phyloP scores from a whole-genome alignment of 1,139 yeast genomes.

The Arxiozyma bovina region DNA sequence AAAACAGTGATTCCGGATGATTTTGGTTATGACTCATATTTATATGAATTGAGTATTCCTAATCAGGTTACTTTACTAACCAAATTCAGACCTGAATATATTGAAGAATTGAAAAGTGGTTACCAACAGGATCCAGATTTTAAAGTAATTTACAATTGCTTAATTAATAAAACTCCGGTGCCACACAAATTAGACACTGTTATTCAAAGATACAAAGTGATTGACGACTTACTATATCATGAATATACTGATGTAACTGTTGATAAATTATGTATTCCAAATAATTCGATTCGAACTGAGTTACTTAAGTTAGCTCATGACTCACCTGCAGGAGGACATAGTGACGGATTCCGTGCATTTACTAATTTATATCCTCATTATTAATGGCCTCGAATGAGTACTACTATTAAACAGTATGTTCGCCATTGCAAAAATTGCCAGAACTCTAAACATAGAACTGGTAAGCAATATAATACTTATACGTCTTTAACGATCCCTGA shows the following conservation, averaged over 20 bases:
- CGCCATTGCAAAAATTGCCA: background rate
- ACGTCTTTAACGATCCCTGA: background rate
- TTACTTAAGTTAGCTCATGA: background rate
- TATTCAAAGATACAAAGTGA: background rate
- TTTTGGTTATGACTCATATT: background rate
- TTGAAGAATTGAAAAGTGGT: background rate
- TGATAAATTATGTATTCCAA: too few species aligned
- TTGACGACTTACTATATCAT: background rate
- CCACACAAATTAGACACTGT: background rate
- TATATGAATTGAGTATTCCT: background rate
- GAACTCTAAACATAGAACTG: background rate
- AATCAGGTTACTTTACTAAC: background rate
- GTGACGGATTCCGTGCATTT: background rate
- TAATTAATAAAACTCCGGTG: too few species aligned
- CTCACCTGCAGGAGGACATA: background rate
- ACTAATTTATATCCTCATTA: background rate
- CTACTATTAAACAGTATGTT: background rate
- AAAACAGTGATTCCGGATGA: background rate
- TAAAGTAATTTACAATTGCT: too few species aligned
- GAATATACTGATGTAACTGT: background rate
- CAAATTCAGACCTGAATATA: background rate
- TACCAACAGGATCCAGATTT: background rate
- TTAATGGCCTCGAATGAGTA: constrained; percentile 1
- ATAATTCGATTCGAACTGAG: background rate
- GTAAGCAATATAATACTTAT: background rate